phyloP scores from a whole-genome alignment of 2,329 filamentous ascomycete genomes.

The Aspergillus quadrilineatus region DNA sequence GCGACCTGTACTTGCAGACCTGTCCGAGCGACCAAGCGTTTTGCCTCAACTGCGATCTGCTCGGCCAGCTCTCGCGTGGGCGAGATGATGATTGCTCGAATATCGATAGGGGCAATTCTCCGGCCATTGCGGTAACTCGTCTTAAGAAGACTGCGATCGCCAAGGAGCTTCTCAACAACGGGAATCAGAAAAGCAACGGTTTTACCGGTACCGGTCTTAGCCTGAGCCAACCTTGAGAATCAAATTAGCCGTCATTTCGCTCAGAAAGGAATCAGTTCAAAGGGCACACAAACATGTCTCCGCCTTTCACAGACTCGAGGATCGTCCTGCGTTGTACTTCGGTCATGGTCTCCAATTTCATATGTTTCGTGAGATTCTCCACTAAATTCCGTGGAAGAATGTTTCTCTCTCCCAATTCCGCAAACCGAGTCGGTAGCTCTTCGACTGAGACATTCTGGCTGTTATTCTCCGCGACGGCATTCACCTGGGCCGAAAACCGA shows the following conservation, averaged over 20 bases:
- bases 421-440: constrained; percentile 3
- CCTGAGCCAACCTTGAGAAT: constrained; percentile 72
- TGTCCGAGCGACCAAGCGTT: constrained; percentile 63
- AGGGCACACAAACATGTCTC: constrained; percentile 67
- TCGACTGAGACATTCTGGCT: constrained; percentile 11
- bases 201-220: constrained; percentile 95
- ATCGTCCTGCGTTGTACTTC: constrained; percentile 87
- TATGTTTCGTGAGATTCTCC: constrained; percentile 64
- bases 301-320: constrained; percentile 72
- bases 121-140: neutral
- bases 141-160: constrained; percentile 58
- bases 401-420: constrained; percentile 32
- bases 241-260: constrained; percentile 21
- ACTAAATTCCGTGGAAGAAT: constrained; percentile 66
- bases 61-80: constrained; percentile 64
- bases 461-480: constrained; percentile 24
- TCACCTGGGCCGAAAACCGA: constrained; percentile 26
- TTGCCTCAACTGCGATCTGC: constrained; percentile 70
- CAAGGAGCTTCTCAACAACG: constrained; percentile 74
- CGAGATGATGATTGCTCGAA: constrained; percentile 61
- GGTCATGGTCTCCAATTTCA: constrained; percentile 84
- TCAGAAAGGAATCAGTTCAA: neutral
- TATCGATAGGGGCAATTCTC: constrained; percentile 43
- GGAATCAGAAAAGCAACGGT: constrained; percentile 91
- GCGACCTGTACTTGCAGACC: constrained; percentile 70